Percentiles rank a stretch among this genome's conserved stretches.
These are phyloP conservation scores for Colletotrichum sansevieriae DNA, from an alignment of 2,329 filamentous ascomycete species.

Conservation along the genomic window DNA sequence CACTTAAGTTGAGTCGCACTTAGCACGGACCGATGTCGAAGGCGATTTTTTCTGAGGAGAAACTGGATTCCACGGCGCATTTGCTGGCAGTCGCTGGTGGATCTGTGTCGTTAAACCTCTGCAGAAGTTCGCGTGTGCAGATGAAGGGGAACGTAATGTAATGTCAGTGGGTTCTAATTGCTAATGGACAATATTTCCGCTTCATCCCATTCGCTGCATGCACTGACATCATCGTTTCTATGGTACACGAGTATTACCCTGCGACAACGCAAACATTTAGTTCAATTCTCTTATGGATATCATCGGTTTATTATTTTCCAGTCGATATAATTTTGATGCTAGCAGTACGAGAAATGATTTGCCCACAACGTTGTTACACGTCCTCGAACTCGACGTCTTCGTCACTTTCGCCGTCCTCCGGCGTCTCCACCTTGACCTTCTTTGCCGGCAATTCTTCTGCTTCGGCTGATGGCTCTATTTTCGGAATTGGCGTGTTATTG, in stretches of 20 bases:
- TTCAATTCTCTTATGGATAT: too few relatives aligned
- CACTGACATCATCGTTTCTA: slow-evolving; percentile 31
- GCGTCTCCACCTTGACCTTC: slow-evolving; percentile 70
- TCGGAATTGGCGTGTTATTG: slow-evolving; percentile 48
- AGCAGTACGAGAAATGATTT: neutral
- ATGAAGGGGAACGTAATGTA: neutral
- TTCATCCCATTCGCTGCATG: neutral
- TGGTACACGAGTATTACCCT: neutral
- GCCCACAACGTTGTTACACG: slow-evolving; percentile 51
- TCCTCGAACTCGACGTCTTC: slow-evolving; percentile 72
- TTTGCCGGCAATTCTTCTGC: slow-evolving; percentile 66
- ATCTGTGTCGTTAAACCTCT: too few relatives aligned
- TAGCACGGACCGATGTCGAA: too few relatives aligned
- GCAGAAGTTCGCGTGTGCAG: too few relatives aligned
- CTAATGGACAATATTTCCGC: neutral
- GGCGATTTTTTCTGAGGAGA: too few relatives aligned
- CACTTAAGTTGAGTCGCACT: too few relatives aligned
- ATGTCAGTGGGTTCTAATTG: neutral
- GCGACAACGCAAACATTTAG: neutral
- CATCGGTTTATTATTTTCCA: neutral
- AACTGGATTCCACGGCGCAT: too few relatives aligned
- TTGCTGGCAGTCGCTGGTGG: too few relatives aligned
- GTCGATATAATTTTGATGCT: neutral
- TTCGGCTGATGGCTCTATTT: slow-evolving; percentile 51
- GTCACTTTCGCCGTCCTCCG: slow-evolving; percentile 64